These are phyloP conservation scores for Claviceps arundinis DNA, from an alignment of 2,329 filamentous ascomycete species.

Conservation along the genomic window DNA sequence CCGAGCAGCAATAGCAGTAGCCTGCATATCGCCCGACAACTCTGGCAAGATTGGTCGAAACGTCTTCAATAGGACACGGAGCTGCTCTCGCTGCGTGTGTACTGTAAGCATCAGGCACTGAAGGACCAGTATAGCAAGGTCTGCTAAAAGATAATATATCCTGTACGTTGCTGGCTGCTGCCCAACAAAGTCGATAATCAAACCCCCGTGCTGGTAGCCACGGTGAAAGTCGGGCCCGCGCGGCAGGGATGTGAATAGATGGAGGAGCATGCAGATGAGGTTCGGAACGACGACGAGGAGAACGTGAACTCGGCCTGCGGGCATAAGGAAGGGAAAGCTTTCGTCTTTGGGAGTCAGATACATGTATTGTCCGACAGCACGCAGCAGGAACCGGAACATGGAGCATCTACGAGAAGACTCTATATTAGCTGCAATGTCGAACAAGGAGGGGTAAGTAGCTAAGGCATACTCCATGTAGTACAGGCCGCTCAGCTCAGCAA, in stretches of 20 bases:
- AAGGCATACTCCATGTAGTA: constrained; percentile 56
- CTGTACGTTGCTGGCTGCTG: constrained; percentile 48
- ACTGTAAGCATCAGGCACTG: constrained; percentile 54
- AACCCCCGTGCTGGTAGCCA: constrained; percentile 54
- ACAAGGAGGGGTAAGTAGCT: not conserved
- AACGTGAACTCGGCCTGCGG: constrained; percentile 43
- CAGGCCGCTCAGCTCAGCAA: constrained; percentile 49
- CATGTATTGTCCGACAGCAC: constrained; percentile 45
- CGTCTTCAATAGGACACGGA: constrained; percentile 34
- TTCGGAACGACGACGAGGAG: constrained; percentile 46
- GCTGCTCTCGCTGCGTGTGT: constrained; percentile 44
- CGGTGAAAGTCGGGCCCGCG: constrained; percentile 46
- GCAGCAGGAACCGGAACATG: constrained; percentile 47
- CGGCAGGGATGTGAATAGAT: constrained; percentile 41
- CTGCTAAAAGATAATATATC: constrained; percentile 40
- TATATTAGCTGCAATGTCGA: not conserved
- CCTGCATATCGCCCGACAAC: constrained; percentile 13
- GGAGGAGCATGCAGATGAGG: constrained; percentile 45
- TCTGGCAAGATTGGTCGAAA: constrained; percentile 21
- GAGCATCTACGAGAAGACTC: constrained; percentile 38
- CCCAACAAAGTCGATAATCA: constrained; percentile 55
- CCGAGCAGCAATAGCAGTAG: constrained; percentile 9
- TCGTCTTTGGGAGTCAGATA: constrained; percentile 52
- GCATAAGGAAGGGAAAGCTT: constrained; percentile 39
- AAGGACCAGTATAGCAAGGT: constrained; percentile 40